Conservation (phyloP, 2,329 filamentous ascomycete species). For the Neocucurbitaria cava region DNA sequence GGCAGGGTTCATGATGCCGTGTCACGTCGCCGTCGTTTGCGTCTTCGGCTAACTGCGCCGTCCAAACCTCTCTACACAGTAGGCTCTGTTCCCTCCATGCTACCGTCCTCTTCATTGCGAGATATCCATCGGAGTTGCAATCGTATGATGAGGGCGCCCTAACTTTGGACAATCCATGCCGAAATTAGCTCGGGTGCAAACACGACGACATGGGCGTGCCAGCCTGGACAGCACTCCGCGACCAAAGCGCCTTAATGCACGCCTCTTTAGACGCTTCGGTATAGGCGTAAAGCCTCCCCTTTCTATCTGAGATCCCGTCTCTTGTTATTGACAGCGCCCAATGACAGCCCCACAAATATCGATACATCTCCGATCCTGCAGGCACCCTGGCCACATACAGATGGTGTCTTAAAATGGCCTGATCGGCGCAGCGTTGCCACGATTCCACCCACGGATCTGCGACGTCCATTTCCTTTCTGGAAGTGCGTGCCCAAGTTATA, state of each 20-base stretch:
- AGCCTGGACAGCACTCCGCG: neutral
- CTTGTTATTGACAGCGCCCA: neutral
- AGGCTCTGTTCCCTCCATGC: neutral
- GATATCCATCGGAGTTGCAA: neutral
- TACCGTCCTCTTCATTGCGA: neutral
- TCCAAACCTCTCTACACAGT: constrained; percentile 2
- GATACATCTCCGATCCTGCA: neutral
- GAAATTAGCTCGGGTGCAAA: neutral
- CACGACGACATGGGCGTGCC: neutral
- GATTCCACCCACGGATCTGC: neutral
- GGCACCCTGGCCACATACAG: neutral
- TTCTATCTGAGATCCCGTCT: neutral
- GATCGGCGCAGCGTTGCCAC: neutral
- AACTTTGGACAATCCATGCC: neutral
- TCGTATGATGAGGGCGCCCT: neutral
- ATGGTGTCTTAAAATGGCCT: neutral
- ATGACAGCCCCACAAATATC: neutral
- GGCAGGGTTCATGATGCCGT: neutral
- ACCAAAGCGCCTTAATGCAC: neutral
- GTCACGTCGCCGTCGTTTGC: neutral
- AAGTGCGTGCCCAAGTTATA: too few species aligned
- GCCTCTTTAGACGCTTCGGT: neutral
- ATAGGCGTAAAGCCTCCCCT: neutral
- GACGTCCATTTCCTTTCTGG: neutral
- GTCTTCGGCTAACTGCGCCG: neutral